Evolutionary conservation across 2,329 filamentous ascomycete species (phyloP), one percentile per base, ranked within the genome.

Genomic region (Diaporthe sp.): DNA sequence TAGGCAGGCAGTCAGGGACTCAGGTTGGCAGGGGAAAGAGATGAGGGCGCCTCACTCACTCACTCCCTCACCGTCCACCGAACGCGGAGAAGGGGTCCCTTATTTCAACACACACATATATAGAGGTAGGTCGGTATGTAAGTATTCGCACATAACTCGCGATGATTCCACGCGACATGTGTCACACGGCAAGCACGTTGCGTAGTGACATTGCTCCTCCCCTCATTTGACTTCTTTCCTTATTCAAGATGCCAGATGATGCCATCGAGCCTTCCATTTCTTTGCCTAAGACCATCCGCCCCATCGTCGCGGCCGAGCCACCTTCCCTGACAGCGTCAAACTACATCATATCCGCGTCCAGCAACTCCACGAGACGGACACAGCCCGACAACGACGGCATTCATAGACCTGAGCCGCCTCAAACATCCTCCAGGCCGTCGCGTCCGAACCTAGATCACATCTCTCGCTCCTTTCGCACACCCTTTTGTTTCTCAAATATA

Each of bases 181-280:
- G n/a, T 68, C 33, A 40, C 64, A 68, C 47, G 64, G 64, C 47
- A 68, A 28, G 47, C 30, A 47, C 33, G 64, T 54, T 38, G 64
- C 45, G n/a, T 25, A 13, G 7, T 54, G 47, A 38, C 15, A 28
- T 40, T 54, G 33, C 33, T 30, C 47, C 2, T 40, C 35, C 33
- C n/a, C 12, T 25, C 25, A 19, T 25, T 28, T 40, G 33, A 33
- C 15, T 28, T 40, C 40, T 33, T 54, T 40, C n/a, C 47, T 68
- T 33, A 13, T 33, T 28, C 47, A 40, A 45, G 33, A 52, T 54
- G 33, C 47, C 33, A 54, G 33, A 40, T 38, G n/a, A 68, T 68
- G 47, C 13, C 64, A 68, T 68, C 47, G 64, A 13, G 17, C 64
- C 47, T 68, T 52, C 64, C 64, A 54, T 28, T 28, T 54, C 19